Evolutionary conservation across 179 eudicot genomes (phyloP).

Genomic region (Corrigiola litoralis): DNA sequence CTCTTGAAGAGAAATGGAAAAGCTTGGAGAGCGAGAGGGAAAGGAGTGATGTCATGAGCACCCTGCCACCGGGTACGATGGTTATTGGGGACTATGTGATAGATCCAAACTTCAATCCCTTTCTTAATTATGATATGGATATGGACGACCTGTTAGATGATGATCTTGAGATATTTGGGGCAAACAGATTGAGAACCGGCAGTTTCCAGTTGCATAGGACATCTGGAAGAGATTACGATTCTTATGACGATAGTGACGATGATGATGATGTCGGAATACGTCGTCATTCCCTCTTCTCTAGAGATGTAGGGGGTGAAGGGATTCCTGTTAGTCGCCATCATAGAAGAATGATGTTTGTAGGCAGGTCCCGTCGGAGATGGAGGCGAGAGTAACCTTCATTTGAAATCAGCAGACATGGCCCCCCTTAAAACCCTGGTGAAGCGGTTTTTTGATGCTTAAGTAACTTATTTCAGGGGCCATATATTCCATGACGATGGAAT

Average conservation of each 20-base stretch:
- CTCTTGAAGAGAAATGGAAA: conserved; percentile 67
- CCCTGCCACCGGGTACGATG: conserved; percentile 63
- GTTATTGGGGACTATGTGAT: conserved; percentile 74
- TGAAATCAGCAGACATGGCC: conserved; percentile 3
- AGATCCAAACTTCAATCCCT: conserved; percentile 34
- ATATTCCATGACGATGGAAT: conserved; percentile 6
- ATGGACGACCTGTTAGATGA: conserved; percentile 33
- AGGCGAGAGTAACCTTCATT: conserved; percentile 12
- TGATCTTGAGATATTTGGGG: conserved; percentile 25
- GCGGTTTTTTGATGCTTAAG: conserved; percentile 15
- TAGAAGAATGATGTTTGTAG: conserved; percentile 22
- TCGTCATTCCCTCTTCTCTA: conserved; percentile 14
- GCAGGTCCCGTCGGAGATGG: conserved; percentile 29
- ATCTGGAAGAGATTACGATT: conserved; percentile 23
- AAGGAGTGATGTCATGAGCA: conserved; percentile 61
- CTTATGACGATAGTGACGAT: conserved; percentile 18
- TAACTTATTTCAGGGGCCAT: conserved; percentile 8
- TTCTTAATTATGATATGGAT: conserved; percentile 21
- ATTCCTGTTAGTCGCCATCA: conserved; percentile 32
- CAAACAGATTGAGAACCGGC: conserved; percentile 13
- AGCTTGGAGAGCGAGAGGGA: conserved; percentile 62
- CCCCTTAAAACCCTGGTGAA: conserved; percentile 1
- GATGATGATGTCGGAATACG: conserved; percentile 9
- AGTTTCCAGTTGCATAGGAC: conserved; percentile 25
- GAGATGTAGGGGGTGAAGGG: conserved; percentile 24